Percentiles rank a stretch among this genome's conserved stretches.
phyloP scores from a whole-genome alignment of 306 rosid genomes.

The Crataegus laevigata region DNA sequence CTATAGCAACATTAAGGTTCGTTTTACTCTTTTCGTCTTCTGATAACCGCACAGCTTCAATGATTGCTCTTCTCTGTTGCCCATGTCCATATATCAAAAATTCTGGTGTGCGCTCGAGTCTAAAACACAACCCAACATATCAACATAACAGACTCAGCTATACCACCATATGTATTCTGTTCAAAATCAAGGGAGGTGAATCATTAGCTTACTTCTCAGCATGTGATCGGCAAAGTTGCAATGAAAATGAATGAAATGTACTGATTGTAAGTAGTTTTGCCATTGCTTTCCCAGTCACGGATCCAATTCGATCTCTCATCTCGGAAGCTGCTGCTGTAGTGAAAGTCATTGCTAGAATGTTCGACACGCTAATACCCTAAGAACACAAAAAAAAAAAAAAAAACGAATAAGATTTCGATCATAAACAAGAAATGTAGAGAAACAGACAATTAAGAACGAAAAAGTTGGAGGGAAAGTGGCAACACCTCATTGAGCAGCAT shows the following conservation, averaged over 20 bases:
- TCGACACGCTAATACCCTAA: slow-evolving; percentile 66
- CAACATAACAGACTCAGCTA: neutral
- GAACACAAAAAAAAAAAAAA: neutral
- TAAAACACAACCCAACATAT: slow-evolving; percentile 20
- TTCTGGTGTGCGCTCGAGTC: slow-evolving; percentile 81
- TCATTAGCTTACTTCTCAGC: slow-evolving; percentile 62
- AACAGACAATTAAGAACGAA: neutral
- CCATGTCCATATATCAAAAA: slow-evolving; percentile 89
- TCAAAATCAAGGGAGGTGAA: neutral
- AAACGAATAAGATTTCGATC: neutral
- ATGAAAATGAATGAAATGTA: slow-evolving; percentile 94
- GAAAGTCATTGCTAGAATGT: slow-evolving; percentile 92
- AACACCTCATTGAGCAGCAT: slow-evolving; percentile 82
- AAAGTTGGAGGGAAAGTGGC: slow-evolving; percentile 1
- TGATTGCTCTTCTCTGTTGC: slow-evolving; percentile 81
- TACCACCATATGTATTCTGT: neutral
- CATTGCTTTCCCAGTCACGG: slow-evolving; percentile 65
- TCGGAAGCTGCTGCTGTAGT: slow-evolving; percentile 94
- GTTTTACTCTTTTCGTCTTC: slow-evolving; percentile 41
- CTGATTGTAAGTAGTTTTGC: slow-evolving; percentile 88
- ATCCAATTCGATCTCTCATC: slow-evolving; percentile 90
- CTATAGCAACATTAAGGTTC: slow-evolving; percentile 27
- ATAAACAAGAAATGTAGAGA: neutral
- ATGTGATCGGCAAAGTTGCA: slow-evolving; percentile 88
- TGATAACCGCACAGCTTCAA: slow-evolving; percentile 69